Conservation (phyloP, 352 stramenopile species). For the Globisporangium mamillatum region DNA sequence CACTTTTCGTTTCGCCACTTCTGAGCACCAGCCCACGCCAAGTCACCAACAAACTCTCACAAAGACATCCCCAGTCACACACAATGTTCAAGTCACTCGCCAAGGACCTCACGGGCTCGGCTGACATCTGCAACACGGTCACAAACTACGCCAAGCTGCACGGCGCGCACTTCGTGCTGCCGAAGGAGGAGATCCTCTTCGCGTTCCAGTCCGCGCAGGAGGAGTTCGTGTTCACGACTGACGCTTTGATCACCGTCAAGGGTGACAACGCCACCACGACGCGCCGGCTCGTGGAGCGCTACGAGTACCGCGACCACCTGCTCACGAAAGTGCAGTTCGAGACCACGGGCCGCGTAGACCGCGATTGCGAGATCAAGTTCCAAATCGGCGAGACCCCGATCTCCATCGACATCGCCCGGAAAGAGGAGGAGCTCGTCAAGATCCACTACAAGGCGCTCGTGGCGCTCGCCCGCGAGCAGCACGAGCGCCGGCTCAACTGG, state of each 20-base stretch:
- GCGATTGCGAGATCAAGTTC: constrained; percentile 71
- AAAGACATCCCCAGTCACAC: not conserved
- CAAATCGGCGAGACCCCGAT: constrained; percentile 32
- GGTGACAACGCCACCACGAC: constrained; percentile 47
- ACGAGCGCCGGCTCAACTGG: constrained; percentile 33
- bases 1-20: constrained; percentile 12
- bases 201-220: constrained; percentile 51
- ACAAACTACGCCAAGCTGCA: constrained; percentile 43
- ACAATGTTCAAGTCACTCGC: constrained; percentile 48
- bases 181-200: constrained; percentile 49
- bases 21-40: not conserved
- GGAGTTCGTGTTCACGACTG: constrained; percentile 67
- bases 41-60: not conserved
- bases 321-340: constrained; percentile 42
- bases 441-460: constrained; percentile 51
- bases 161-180: constrained; percentile 47
- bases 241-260: constrained; percentile 40
- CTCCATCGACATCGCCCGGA: constrained; percentile 51
- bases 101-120: constrained; percentile 42
- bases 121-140: constrained; percentile 50
- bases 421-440: constrained; percentile 46
- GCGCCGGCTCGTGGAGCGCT: constrained; percentile 42
- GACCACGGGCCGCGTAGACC: constrained; percentile 51
- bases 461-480: constrained; percentile 38
- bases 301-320: constrained; percentile 36